A percentile compares a stretch with the other conserved stretches of the same genome.
Conservation (phyloP, 441 rosid genomes). For the Eruca vesicaria region DNA sequence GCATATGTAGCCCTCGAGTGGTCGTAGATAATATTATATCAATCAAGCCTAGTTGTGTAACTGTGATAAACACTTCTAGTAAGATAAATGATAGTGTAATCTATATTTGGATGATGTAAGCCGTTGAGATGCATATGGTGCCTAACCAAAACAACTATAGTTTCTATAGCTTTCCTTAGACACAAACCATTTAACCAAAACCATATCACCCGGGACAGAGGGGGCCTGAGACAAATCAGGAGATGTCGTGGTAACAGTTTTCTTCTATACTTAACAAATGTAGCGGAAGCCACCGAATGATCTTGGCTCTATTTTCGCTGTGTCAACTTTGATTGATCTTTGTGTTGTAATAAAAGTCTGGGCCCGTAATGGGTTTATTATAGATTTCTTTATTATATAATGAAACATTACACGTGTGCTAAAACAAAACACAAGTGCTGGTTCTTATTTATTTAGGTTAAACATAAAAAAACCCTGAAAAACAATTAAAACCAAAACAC, state of each 20-base stretch:
- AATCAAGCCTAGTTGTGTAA: too few species aligned
- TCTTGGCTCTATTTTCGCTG: neutral
- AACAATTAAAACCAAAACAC: neutral
- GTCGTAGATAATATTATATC: too few species aligned
- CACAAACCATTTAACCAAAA: neutral
- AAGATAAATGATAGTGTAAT: too few species aligned
- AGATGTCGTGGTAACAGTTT: neutral
- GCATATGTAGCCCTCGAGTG: too few species aligned
- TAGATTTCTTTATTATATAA: too few species aligned
- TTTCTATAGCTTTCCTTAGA: neutral
- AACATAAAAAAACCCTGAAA: neutral
- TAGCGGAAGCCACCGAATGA: neutral
- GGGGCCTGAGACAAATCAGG: neutral
- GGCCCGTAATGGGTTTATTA: neutral
- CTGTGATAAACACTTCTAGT: too few species aligned
- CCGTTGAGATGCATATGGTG: too few species aligned
- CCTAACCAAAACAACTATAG: neutral
- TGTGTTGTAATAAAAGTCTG: neutral
- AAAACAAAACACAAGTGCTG: neutral
- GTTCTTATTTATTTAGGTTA: neutral
- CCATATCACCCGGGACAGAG: neutral
- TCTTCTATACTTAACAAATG: neutral
- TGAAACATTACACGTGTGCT: neutral
- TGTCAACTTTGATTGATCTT: too few species aligned
- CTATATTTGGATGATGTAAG: too few species aligned